Percentiles rank a stretch among this genome's conserved stretches.
Evolutionary conservation across 75 land plant species (phyloP).

Genomic region (Selaginella tamariscina): DNA sequence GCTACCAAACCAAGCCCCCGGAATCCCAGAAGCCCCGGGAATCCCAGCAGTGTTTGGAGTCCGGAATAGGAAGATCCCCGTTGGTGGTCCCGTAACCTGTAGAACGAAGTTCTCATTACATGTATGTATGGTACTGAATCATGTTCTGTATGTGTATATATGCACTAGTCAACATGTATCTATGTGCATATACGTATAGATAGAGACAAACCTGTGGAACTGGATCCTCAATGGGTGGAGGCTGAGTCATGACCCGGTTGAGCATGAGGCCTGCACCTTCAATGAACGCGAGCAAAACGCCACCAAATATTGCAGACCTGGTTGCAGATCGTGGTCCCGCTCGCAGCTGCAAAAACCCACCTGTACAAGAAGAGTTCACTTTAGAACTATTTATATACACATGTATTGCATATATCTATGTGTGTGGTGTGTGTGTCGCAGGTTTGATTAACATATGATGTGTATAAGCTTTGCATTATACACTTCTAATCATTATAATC

Average conservation of each 20-base stretch:
- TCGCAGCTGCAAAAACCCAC: conserved; percentile 6
- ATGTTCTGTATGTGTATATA: too few relatives aligned
- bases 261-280: conserved; percentile 10
- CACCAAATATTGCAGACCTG: conserved; percentile 12
- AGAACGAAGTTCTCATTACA: too few relatives aligned
- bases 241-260: conserved; percentile 1
- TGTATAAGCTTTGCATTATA: too few relatives aligned
- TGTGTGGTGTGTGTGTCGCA: too few relatives aligned
- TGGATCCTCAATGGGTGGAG: conserved; percentile 30
- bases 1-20: neutral
- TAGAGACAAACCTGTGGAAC: conserved; percentile 20
- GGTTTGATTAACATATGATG: too few relatives aligned
- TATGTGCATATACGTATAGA: too few relatives aligned
- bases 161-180: too few relatives aligned
- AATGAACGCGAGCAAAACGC: conserved; percentile 8
- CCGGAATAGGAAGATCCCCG: neutral
- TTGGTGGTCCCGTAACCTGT: neutral
- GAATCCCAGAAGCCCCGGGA: neutral
- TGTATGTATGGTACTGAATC: too few relatives aligned
- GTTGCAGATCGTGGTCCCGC: neutral
- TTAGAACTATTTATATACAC: too few relatives aligned
- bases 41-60: neutral
- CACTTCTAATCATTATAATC: too few relatives aligned
- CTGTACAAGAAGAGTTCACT: too few relatives aligned
- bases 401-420: too few relatives aligned